phyloP scores from a whole-genome alignment of 2,329 filamentous ascomycete genomes.

The Kalmusia sp. region DNA sequence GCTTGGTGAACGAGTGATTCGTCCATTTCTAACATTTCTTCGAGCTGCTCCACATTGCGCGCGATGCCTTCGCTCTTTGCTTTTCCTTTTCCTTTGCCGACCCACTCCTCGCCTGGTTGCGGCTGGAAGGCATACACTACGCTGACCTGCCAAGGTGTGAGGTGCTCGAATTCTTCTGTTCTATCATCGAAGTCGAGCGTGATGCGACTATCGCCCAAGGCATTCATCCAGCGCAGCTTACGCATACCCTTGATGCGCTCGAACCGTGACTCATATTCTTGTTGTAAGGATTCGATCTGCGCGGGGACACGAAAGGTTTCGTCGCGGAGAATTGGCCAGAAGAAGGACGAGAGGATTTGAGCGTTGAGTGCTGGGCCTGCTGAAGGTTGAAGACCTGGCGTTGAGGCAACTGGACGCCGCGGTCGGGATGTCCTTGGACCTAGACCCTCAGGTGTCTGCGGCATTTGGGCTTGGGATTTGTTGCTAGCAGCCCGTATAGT shows the following conservation, averaged over 20 bases:
- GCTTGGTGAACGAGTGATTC: constrained; percentile 73
- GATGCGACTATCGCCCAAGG: constrained; percentile 79
- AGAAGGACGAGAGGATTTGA: constrained; percentile 88
- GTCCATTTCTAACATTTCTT: constrained; percentile 71
- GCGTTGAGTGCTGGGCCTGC: constrained; percentile 65
- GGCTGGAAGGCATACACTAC: constrained; percentile 82
- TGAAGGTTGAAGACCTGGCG: constrained; percentile 29
- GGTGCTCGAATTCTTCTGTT: constrained; percentile 73
- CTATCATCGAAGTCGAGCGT: constrained; percentile 86
- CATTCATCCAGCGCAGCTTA: constrained; percentile 87
- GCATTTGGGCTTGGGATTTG: constrained; percentile 23
- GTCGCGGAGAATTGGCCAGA: constrained; percentile 84
- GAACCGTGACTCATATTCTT: constrained; percentile 76
- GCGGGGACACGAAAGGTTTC: constrained; percentile 71
- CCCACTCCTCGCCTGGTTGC: constrained; percentile 37
- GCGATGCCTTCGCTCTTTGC: constrained; percentile 37
- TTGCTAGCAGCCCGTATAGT: constrained; percentile 44
- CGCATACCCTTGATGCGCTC: constrained; percentile 81
- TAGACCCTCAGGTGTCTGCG: constrained; percentile 28
- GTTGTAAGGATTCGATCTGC: constrained; percentile 66
- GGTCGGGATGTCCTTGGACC: constrained; percentile 33
- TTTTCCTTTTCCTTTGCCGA: constrained; percentile 20
- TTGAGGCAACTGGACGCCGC: constrained; percentile 28
- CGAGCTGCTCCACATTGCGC: constrained; percentile 55
- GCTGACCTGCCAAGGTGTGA: constrained; percentile 84